Evolutionary conservation across 2,329 filamentous ascomycete genomes (phyloP), one percentile per base, ranked within the genome.

Genomic region (Pestalotiopsis sp.): DNA sequence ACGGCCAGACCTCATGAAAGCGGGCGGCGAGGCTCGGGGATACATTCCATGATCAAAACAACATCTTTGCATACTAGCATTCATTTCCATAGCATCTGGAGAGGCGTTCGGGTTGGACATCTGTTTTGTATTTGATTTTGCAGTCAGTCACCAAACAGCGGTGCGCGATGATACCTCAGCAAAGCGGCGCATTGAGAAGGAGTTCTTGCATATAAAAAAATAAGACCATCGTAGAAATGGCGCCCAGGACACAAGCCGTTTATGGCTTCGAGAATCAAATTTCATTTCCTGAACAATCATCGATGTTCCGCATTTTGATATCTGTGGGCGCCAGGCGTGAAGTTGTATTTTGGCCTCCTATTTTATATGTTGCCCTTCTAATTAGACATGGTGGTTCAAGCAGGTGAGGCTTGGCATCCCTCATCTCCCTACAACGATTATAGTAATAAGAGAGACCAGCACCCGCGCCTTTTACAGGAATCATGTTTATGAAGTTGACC

Each of bases 1-100:
- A 25, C 25, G n/a, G n/a, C 25, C 2, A 39, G 13, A 39, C n/a
- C 17, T 62, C 12, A 36, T 61, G 25, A n/a, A n/a, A 62, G 12
- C 58, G 14, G 13, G 23, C 12, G 13, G 59, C 36, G 31, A 62
- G 20, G 17, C 25, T 14, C 17, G 27, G 17, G 59, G 23, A 25
- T 23, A 59, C 2, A 59, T 36, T 36, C 12, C 25, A 36, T 5
- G n/a, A 14, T 49, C 62, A 64, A 6, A 62, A 63, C 20, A 38
- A n/a, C 36, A 45, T 17, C 12, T 63, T 63, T 64, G 39, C 62
- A 64, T 64, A 64, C 39, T 31, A 23, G 62, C 62, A 64, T 64
- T 64, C 62, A 36, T 64, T 64, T 39, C 49, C 20, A 17, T 60
- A 60, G 57, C 57, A 60, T 27, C 57, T 23, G n/a, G 64, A 23